phyloP scores from a whole-genome alignment of 441 rosid species.

The Populus hybrid region DNA sequence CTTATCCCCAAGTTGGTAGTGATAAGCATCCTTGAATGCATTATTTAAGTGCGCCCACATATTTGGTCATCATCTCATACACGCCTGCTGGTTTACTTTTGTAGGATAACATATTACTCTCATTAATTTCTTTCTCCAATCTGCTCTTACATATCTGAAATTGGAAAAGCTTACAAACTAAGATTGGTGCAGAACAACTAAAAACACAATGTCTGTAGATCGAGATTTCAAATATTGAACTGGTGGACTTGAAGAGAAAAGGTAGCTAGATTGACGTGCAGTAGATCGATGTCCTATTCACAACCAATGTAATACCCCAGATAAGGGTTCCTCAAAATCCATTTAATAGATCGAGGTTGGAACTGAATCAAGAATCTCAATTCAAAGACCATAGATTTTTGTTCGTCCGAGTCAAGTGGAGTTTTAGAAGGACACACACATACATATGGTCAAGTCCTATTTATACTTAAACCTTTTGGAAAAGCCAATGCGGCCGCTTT shows the following conservation, averaged over 20 bases:
- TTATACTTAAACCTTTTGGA: slow-evolving; percentile 56
- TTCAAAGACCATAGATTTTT: background rate
- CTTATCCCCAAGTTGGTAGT: background rate
- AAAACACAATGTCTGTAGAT: too few relatives aligned
- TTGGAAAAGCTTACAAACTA: too few relatives aligned
- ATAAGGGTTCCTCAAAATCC: background rate
- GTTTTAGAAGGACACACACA: slow-evolving; percentile 6
- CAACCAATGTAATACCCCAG: background rate
- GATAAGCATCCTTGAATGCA: background rate
- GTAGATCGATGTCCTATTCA: background rate
- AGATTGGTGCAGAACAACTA: too few relatives aligned
- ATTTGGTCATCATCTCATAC: background rate
- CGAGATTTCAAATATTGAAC: too few relatives aligned
- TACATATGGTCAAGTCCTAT: slow-evolving; percentile 33
- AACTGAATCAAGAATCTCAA: slow-evolving; percentile 17
- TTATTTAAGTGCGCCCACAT: background rate
- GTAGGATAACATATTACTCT: too few relatives aligned
- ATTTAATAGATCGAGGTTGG: slow-evolving; percentile 17
- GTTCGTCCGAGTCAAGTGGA: slow-evolving; percentile 1
- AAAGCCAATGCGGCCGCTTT: slow-evolving; percentile 73
- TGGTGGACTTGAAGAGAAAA: too few relatives aligned
- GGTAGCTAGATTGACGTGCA: too few relatives aligned
- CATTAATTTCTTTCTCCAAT: too few relatives aligned
- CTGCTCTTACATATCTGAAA: too few relatives aligned
- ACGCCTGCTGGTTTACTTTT: too few relatives aligned